phyloP scores from a whole-genome alignment of 1,284 basidiomycete species.

The Moniliophthora roreri region DNA sequence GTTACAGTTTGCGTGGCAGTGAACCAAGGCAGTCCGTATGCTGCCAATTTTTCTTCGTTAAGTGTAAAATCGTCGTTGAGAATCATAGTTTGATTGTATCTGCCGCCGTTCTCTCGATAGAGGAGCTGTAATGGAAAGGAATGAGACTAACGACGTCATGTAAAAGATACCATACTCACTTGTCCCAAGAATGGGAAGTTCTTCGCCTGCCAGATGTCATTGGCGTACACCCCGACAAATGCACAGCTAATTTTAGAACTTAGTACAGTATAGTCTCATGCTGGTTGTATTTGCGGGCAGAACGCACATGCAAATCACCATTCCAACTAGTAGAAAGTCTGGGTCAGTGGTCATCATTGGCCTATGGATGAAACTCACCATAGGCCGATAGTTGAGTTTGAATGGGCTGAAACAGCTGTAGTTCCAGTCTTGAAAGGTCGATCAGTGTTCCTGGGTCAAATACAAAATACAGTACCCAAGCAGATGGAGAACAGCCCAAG shows the following conservation, averaged over 20 bases:
- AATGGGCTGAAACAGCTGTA: slow-evolving; percentile 51
- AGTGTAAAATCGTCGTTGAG: slow-evolving; percentile 40
- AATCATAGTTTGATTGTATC: slow-evolving; percentile 30
- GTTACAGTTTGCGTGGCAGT: slow-evolving; percentile 39
- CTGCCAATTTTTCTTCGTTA: slow-evolving; percentile 38
- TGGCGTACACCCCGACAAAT: slow-evolving; percentile 35
- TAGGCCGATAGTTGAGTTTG: slow-evolving; percentile 37
- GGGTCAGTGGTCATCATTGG: too few species aligned
- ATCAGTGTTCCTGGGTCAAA: too few species aligned
- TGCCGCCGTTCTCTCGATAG: slow-evolving; percentile 33
- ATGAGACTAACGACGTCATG: neutral
- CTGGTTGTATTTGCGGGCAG: neutral
- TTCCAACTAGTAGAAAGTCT: too few species aligned
- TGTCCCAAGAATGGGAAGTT: slow-evolving; percentile 52
- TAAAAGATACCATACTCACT: slow-evolving; percentile 31
- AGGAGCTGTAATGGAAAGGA: slow-evolving; percentile 21
- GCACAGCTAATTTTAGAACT: slow-evolving; percentile 20
- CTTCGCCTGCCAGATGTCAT: slow-evolving; percentile 42
- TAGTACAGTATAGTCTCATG: neutral
- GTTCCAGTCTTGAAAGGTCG: slow-evolving; percentile 44
- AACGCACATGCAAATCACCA: slow-evolving; percentile 40
- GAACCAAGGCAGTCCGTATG: slow-evolving; percentile 44
- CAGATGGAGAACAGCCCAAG: slow-evolving; percentile 39
- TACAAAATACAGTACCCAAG: slow-evolving; percentile 23
- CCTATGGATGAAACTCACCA: too few species aligned